These are phyloP conservation scores for Blastocystis sp. DNA, from an alignment of 352 stramenopile species.

Conservation along the genomic window DNA sequence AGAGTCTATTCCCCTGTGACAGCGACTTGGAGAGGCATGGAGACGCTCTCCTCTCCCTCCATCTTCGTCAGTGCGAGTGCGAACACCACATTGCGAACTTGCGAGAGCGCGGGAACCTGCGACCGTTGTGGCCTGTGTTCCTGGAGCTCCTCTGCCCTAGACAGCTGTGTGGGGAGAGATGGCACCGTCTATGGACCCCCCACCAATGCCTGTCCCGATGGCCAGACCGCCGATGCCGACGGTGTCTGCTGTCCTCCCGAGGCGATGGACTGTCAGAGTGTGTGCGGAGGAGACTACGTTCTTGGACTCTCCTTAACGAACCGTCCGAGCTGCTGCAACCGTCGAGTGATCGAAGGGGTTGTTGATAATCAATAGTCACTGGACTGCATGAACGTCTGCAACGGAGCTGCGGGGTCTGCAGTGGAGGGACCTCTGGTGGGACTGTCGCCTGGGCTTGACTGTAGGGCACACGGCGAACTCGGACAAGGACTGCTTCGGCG, in stretches of 20 bases:
- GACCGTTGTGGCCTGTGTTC: neutral
- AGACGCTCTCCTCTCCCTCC: too few species aligned
- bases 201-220: neutral
- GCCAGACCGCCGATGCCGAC: neutral
- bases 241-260: neutral
- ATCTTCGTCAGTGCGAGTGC: too few species aligned
- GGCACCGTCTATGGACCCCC: neutral
- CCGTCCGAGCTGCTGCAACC: neutral
- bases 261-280: neutral
- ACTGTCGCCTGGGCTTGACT: neutral
- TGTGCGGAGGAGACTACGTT: neutral
- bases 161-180: neutral
- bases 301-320: neutral
- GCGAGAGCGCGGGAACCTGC: neutral
- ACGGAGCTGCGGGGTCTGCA: slow-evolving; percentile 2
- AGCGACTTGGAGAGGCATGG: too few species aligned
- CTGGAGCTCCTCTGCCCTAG: neutral
- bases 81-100: neutral
- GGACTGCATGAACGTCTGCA: slow-evolving; percentile 6
- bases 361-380: neutral
- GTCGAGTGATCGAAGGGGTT: neutral
- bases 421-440: slow-evolving; percentile 11
- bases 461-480: slow-evolving; percentile 4
- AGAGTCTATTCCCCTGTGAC: neutral
- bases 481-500: slow-evolving; percentile 4